These are phyloP conservation scores for Metschnikowia kunwiensis DNA, from an alignment of 805 yeast genomes.

Conservation along the genomic window DNA sequence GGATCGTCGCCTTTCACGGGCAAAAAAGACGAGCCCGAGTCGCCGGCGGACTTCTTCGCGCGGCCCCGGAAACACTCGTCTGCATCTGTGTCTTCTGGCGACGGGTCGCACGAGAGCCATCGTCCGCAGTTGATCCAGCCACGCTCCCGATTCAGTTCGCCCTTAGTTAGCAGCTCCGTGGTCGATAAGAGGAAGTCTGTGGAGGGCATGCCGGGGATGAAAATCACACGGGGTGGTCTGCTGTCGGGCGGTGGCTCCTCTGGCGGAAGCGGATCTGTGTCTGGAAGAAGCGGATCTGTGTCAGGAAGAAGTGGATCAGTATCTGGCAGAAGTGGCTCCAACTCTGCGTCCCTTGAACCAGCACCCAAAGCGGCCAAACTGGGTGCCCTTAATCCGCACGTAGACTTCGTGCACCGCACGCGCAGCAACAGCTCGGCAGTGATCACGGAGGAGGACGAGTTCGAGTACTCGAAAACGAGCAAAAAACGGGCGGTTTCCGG, in stretches of 20 bases:
- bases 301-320: slow-evolving; percentile 11
- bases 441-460: slow-evolving; percentile 31
- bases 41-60: slow-evolving; percentile 56
- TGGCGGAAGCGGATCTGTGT: slow-evolving; percentile 9
- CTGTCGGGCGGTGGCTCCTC: slow-evolving; percentile 21
- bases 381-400: slow-evolving; percentile 10
- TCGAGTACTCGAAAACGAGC: slow-evolving; percentile 3
- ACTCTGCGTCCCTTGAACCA: slow-evolving; percentile 1
- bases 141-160: slow-evolving; percentile 34
- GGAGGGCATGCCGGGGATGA: slow-evolving; percentile 38
- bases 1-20: slow-evolving; percentile 23
- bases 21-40: slow-evolving; percentile 23
- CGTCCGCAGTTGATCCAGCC: slow-evolving; percentile 44
- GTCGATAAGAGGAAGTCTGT: slow-evolving; percentile 34
- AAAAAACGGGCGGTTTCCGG: slow-evolving; percentile 4
- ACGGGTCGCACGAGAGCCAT: slow-evolving; percentile 25
- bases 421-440: slow-evolving; percentile 30
- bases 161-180: slow-evolving; percentile 30
- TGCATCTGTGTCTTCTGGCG: slow-evolving; percentile 16
- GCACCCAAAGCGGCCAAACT: slow-evolving; percentile 5
- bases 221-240: slow-evolving; percentile 28
- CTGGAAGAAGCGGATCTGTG: slow-evolving; percentile 20
- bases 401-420: slow-evolving; percentile 22
- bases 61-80: slow-evolving; percentile 24
- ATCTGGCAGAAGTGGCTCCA: slow-evolving; percentile 7